phyloP scores from a whole-genome alignment of 169 alveolate species.

The Plasmodium cynomolgi region DNA sequence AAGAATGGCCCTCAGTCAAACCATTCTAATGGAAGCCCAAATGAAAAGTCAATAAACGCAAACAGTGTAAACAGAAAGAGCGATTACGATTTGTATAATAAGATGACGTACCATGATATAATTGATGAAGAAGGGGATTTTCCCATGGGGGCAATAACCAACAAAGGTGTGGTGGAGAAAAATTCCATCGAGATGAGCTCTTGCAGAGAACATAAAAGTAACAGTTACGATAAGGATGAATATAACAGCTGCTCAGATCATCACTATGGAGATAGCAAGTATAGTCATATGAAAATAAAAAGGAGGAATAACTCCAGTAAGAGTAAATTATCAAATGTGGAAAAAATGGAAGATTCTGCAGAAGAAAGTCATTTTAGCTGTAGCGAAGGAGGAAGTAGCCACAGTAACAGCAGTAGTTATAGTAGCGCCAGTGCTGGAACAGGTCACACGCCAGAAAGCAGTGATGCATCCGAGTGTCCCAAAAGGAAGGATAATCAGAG shows the following conservation, averaged over 20 bases:
- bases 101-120: constrained; percentile 32
- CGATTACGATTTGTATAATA: not conserved
- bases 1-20: constrained; percentile 1
- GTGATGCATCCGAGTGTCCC: not conserved
- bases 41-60: not conserved
- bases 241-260: constrained; percentile 35
- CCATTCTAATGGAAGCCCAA: constrained; percentile 2
- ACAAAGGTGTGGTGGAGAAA: not conserved
- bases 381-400: not conserved
- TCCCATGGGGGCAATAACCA: not conserved
- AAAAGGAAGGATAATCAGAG: not conserved
- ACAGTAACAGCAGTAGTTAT: not conserved
- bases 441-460: not conserved
- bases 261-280: constrained; percentile 2
- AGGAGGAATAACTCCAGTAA: not conserved
- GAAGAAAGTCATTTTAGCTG: constrained; percentile 1
- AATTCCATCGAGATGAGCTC: not conserved
- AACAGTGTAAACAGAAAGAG: not conserved
- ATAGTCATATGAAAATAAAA: constrained; percentile 29
- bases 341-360: not conserved
- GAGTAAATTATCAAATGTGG: not conserved
- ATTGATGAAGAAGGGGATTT: constrained; percentile 40
- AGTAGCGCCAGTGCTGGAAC: not conserved
- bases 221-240: constrained; percentile 7
- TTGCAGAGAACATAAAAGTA: not conserved